Evolutionary conservation across 2,329 filamentous ascomycete species (phyloP), one percentile per base, ranked within the genome.

Genomic region (Beauveria scarabaeidicola): DNA sequence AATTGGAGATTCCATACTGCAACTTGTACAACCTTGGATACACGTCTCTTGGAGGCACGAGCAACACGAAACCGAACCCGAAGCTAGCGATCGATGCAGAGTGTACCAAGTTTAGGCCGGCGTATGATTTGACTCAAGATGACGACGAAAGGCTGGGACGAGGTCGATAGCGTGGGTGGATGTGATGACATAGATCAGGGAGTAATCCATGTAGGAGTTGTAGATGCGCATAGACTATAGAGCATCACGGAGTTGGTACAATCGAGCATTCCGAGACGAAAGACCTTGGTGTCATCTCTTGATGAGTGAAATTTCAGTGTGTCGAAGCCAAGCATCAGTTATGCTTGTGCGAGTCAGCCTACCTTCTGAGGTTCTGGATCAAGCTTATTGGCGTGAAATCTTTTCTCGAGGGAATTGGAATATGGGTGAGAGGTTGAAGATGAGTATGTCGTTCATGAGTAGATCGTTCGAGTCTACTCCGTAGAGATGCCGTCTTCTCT

Each of bases 41-140:
- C 73, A 96, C 94, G 3, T 93, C 89, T 64, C 78, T 99, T n/a
- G 94, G 94, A 21, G 93, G 94, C 3, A 91, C 85, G 25, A 86
- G 85, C 59, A 91, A 99, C 74, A 99, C 94, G 2, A 83, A 89
- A 64, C 92, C 91, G 0, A 99, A 99, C 69, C 94, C 94, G 10
- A 84, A 82, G 40, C 74, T 95, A 66, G 81, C 77, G 63, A 66
- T 64, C 55, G 70, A 68, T 13, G 67, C 68, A 17, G 68, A 70
- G 11, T 69, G 66, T 25, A 71, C 68, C 41, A 70, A 68, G 17
- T 93, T 88, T 69, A 77, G 83, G 54, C 90, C 90, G 1, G 90
- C 90, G 0, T 92, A 91, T 69, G 87, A 90, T 70, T 74, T 94
- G 65, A 78, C 81, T 55, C 82, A 86, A 62, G 91, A 95, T 70